These are phyloP conservation scores for Yamadazyma philogaea DNA, from an alignment of 805 yeast genomes.

Conservation along the genomic window DNA sequence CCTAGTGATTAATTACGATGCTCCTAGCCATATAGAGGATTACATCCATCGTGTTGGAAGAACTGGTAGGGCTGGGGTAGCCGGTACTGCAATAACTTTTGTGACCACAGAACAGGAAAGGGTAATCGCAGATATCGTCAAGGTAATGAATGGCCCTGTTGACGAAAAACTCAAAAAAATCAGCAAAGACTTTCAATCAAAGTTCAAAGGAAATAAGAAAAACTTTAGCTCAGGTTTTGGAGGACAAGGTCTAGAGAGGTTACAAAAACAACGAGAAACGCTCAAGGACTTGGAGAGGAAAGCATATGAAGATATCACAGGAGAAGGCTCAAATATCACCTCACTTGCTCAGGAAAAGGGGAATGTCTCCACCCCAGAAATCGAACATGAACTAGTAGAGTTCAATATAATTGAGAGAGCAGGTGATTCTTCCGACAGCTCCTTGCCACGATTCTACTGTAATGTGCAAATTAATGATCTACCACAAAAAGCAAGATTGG, in stretches of 20 bases:
- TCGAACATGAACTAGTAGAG: slow-evolving; percentile 32
- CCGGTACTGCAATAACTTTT: slow-evolving; percentile 63
- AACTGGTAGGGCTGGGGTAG: slow-evolving; percentile 87
- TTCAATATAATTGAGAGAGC: slow-evolving; percentile 42
- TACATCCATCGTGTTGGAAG: slow-evolving; percentile 95
- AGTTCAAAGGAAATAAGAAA: slow-evolving; percentile 62
- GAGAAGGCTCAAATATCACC: background rate
- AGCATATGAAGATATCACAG: slow-evolving; percentile 34
- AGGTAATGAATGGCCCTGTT: slow-evolving; percentile 54
- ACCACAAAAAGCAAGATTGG: slow-evolving; percentile 80
- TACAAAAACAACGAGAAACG: slow-evolving; percentile 14
- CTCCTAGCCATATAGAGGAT: slow-evolving; percentile 89
- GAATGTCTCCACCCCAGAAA: background rate
- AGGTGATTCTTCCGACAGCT: slow-evolving; percentile 50
- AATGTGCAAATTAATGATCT: slow-evolving; percentile 77
- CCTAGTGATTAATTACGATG: slow-evolving; percentile 67
- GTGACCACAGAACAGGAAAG: slow-evolving; percentile 60
- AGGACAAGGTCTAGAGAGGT: slow-evolving; percentile 64
- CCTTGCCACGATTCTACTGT: slow-evolving; percentile 62
- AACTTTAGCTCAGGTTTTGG: slow-evolving; percentile 80
- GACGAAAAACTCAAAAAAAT: slow-evolving; percentile 49
- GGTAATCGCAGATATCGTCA: slow-evolving; percentile 64
- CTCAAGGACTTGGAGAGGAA: slow-evolving; percentile 49
- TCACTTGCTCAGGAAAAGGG: background rate
- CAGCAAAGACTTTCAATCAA: slow-evolving; percentile 54